Evolutionary conservation across 176 grass and related monocot species (phyloP).

Genomic region (Echinochloa phyllopogon): DNA sequence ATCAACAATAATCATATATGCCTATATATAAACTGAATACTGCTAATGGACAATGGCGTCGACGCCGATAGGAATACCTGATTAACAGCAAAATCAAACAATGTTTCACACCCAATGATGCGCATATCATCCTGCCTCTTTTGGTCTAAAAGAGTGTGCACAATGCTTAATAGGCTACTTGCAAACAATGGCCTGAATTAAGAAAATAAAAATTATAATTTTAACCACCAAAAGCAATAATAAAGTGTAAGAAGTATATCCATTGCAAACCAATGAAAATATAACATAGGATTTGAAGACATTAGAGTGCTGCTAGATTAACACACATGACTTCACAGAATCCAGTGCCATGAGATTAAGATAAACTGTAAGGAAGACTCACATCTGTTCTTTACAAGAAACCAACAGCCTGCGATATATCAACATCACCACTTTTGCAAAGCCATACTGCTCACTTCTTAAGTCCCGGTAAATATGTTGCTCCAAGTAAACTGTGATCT

Average conservation of each 20-base stretch:
- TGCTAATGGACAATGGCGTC: slow-evolving; percentile 21
- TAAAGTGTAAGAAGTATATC: slow-evolving; percentile 13
- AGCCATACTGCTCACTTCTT: slow-evolving; percentile 83
- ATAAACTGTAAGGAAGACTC: slow-evolving; percentile 41
- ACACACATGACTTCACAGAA: slow-evolving; percentile 6
- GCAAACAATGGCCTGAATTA: slow-evolving; percentile 90
- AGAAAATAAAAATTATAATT: slow-evolving; percentile 33
- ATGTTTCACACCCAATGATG: slow-evolving; percentile 84
- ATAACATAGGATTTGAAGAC: slow-evolving; percentile 11
- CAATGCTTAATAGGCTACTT: slow-evolving; percentile 86
- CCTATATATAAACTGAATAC: slow-evolving; percentile 20
- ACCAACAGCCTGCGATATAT: slow-evolving; percentile 91
- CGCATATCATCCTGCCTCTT: slow-evolving; percentile 91
- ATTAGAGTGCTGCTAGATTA: slow-evolving; percentile 18
- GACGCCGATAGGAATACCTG: slow-evolving; percentile 61
- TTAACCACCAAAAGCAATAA: slow-evolving; percentile 30
- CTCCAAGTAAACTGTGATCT: slow-evolving; percentile 94
- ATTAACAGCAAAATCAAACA: slow-evolving; percentile 95
- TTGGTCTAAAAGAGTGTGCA: slow-evolving; percentile 96
- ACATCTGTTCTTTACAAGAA: slow-evolving; percentile 98
- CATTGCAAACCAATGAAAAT: slow-evolving; percentile 32
- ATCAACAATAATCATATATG: slow-evolving; percentile 15
- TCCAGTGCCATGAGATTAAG: not conserved
- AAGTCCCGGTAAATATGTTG: slow-evolving; percentile 95
- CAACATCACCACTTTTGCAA: slow-evolving; percentile 84